Evolutionary conservation across 1,139 yeast genomes (phyloP).

Genomic region (Geotrichum histeridarum): DNA sequence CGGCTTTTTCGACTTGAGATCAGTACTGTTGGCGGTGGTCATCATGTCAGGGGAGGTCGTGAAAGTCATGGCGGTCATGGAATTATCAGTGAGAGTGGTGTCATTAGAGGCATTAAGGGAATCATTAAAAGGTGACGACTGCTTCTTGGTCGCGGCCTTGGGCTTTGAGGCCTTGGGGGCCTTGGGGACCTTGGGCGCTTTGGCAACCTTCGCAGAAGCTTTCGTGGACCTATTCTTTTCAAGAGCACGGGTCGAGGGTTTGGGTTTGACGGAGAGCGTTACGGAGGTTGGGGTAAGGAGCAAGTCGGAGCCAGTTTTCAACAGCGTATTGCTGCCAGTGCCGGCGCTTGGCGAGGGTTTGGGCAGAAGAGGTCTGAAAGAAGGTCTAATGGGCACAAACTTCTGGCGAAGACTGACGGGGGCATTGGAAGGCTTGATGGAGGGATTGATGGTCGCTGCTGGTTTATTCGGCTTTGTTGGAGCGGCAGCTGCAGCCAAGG

Average conservation of each 20-base stretch:
- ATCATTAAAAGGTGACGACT: constrained; percentile 1
- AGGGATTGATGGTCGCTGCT: neutral
- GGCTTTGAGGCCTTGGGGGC: constrained; percentile 3
- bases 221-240: neutral
- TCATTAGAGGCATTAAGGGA: constrained; percentile 1
- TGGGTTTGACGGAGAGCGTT: constrained; percentile 2
- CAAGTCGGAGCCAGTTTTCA: neutral
- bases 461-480: neutral
- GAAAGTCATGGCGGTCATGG: constrained; percentile 10
- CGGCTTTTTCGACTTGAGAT: constrained; percentile 3
- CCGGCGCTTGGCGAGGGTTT: constrained; percentile 28
- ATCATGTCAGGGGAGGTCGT: constrained; percentile 1
- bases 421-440: constrained; percentile 13
- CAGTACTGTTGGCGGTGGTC: neutral
- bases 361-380: constrained; percentile 38
- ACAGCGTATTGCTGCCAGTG: neutral
- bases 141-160: constrained; percentile 15
- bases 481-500: constrained; percentile 4
- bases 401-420: constrained; percentile 17
- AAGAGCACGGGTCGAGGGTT: neutral
- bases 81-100: neutral
- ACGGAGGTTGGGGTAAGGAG: constrained; percentile 4
- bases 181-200: constrained; percentile 23
- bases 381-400: constrained; percentile 37
- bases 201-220: neutral